Base-by-base conservation (phyloP, 441 rosid species). In the Croton setiger region DNA sequence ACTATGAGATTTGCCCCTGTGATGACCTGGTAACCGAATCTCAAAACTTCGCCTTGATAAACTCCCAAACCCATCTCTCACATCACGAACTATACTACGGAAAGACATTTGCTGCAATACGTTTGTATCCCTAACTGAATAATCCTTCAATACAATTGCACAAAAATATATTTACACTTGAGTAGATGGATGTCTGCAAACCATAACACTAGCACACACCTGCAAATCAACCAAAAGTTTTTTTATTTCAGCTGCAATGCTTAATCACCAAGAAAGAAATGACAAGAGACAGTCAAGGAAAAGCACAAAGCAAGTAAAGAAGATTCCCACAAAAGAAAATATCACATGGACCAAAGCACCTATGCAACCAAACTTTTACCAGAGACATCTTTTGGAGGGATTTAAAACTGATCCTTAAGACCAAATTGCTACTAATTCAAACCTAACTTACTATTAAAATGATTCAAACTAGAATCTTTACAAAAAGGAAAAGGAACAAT, bases 31-130 rank as follows among this genome's bases (percentile, higher is more conserved):
- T 68, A 90, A 68, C 85, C 96, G 87, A 76, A 90, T 85, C 61
- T 92, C 98, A 62, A 92, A 92, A 76, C 97, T 87, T 72, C 94
- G 86, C 70, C 94, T 81, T 0, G 99, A 94, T 44, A 94, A 76
- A 73, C 97, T 94, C 78, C 98, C 98, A 72, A 94, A 80, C 55
- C 96, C 90, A 80, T 90, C 99, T 78, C 94, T 92, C 73, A 94
- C 81, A 51, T 94, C 99, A 41, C 95, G 96, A 67, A 92, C 92
- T 66, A 94, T 92, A 78, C 98, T 87, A 1, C 98, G 87, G 78
- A 94, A 90, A 1, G 99, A 94, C 99, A 92, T 93, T 67, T 80
- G 70, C 79, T 69, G 76, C 33, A 9, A 41, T 31, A 63, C 48
- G 21, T 75, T 58, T 9, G 62, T 43, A 53, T 56, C 15, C 23